Evolutionary conservation across 2,329 filamentous ascomycete species (phyloP), one percentile per base, ranked within the genome.

Genomic region (Pestalotiopsis sp.): DNA sequence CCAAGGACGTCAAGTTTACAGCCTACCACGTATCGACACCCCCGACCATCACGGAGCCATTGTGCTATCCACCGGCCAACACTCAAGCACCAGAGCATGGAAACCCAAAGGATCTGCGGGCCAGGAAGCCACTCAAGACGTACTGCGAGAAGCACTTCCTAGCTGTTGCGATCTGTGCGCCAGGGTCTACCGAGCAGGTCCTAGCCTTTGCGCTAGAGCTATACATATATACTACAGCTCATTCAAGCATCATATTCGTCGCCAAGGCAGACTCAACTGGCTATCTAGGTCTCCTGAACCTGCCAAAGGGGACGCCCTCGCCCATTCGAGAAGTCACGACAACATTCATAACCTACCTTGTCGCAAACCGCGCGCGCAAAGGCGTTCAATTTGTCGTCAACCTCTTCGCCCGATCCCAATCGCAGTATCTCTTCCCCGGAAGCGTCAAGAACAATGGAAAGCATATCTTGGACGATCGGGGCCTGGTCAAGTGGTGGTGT

Each of bases 201-300:
- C 82, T 98, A 6, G 86, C 95, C 9, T 91, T 97, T 69, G 95
- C 92, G 17, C 87, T 99, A 71, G 96, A 99, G 78, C 86, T 98
- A 65, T 86, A 96, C 74, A 88, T 99, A 70, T 99, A 97, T 81
- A 92, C 90, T 0, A 97, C 95, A 0, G 87, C 89, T 60, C 87
- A 89, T 74, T 88, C 94, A 27, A 97, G 92, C 1, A 98, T 93
- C 4, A 87, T 98, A 67, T 99, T 99, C 78, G 92, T 99, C 27
- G 95, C 95, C 71, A 99, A 99, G 81, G 96, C 96, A 63, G 96
- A 99, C 82, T 98, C 96, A 11, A 98, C 95, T 0, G 96, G 97
- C 27, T 97, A 94, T 77, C 83, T 98, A 11, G 85, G 90, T 72
- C 84, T 92, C 2, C 83, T 95, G 45, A 82, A 87, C 20, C 83